phyloP scores from a whole-genome alignment of 2,329 filamentous ascomycete species.

The Microcera coccophila region DNA sequence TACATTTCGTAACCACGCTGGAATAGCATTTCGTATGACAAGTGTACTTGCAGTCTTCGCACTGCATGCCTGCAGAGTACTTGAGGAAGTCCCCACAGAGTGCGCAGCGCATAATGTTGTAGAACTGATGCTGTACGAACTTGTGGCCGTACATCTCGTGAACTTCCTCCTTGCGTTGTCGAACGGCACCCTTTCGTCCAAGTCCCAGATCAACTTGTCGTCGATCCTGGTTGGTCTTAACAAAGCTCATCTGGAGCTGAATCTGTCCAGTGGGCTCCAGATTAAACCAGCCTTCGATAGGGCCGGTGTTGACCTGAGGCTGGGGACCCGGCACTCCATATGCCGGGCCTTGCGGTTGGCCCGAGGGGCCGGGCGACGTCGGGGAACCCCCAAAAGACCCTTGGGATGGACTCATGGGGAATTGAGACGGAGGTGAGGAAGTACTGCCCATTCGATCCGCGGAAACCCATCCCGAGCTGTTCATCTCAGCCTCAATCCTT shows the following conservation, averaged over 20 bases:
- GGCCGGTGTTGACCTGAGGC: conserved; percentile 52
- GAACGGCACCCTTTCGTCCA: conserved; percentile 90
- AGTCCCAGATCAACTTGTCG: conserved; percentile 83
- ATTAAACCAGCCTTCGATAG: conserved; percentile 94
- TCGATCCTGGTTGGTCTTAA: conserved; percentile 82
- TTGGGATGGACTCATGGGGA: conserved; percentile 52
- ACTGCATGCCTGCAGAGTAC: conserved; percentile 98
- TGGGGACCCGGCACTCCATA: conserved; percentile 38
- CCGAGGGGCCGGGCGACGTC: conserved; percentile 38
- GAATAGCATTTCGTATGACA: conserved; percentile 97
- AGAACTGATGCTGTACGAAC: conserved; percentile 97
- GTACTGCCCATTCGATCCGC: conserved; percentile 84
- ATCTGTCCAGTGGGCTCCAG: conserved; percentile 92
- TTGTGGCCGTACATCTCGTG: conserved; percentile 99
- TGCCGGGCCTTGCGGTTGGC: conserved; percentile 28
- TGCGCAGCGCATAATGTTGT: conserved; percentile 99
- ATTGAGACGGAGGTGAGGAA: conserved; percentile 48
- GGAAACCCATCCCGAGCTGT: conserved; percentile 92
- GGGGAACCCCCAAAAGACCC: conserved; percentile 43
- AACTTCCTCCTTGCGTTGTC: conserved; percentile 95
- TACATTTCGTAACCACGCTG: conserved; percentile 98
- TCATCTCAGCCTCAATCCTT: conserved; percentile 94
- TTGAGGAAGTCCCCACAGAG: conserved; percentile 98
- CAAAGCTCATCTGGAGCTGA: conserved; percentile 84
- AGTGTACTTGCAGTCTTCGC: conserved; percentile 98